Evolutionary conservation across 148 eudicot species (phyloP), one percentile per base, ranked within the genome.

Genomic region (Euryodendron excelsum): DNA sequence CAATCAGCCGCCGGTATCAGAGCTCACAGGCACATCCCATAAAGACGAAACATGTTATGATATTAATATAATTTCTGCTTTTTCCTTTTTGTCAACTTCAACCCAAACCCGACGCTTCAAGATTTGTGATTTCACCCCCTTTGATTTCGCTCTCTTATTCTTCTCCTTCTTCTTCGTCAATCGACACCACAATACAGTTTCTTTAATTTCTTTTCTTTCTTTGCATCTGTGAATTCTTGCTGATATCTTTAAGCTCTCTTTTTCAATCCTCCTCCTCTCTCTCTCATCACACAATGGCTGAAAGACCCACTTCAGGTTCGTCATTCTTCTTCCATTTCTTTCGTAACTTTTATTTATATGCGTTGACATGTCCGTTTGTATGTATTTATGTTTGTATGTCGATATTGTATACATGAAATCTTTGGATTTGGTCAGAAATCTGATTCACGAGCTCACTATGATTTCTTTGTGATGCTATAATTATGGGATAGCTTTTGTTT

Each of bases 231-330:
- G 34, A 33, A 20, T 52, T 53, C 27, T 30, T 53, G 34, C 41
- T 53, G 17, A 4, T 1, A 9, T 21, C 25, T 11, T 72, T 44
- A 21, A 12, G 34, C 63, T 69, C 66, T 69, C 68, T 69, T 23
- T 78, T 31, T 61, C 56, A 13, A 3, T 25, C 18, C 28, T 11
- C 6, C 52, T 37, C n/a, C 37, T 37, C 60, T 33, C 34, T 52
- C 34, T 58, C 60, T 47, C 39, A 53, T n/a, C 59, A 13, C 20
- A 69, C 55, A 60, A 87, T 89, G 92, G 89, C 87, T 13, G 72
- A 81, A 7, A 77, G 60, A 27, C 77, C 82, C 78, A 78, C 78
- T 72, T 83, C 91, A 83, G 93, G 93, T 90, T 78, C 44, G 66
- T 80, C 18, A 31, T 55, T 37, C 36, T 73, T 33, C 60, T 55